These are phyloP conservation scores for Podospora bellae-mahoneyi DNA, from an alignment of 495 filamentous ascomycete species.

Conservation along the genomic window DNA sequence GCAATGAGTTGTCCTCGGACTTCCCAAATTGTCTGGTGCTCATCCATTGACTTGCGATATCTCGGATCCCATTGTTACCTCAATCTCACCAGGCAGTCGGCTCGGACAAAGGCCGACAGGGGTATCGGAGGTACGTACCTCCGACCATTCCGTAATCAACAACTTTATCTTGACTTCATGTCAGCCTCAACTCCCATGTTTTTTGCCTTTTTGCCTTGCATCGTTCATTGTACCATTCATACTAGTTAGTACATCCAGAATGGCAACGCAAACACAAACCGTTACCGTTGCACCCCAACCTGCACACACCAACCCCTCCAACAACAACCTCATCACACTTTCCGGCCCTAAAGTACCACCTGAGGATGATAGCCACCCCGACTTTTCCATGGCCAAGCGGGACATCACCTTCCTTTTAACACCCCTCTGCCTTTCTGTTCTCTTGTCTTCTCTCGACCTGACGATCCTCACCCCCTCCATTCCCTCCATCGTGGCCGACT, in stretches of 20 bases:
- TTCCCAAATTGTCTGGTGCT: too few species aligned
- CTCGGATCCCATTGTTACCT: not conserved
- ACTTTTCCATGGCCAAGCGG: not conserved
- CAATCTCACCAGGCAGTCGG: not conserved
- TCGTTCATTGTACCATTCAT: not conserved
- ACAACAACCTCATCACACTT: not conserved
- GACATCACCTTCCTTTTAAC: constrained; percentile 27
- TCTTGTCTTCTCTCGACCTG: constrained; percentile 46
- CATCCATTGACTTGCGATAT: too few species aligned
- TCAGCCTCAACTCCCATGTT: not conserved
- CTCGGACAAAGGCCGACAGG: not conserved
- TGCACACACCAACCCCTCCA: not conserved
- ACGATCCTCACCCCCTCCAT: constrained; percentile 31
- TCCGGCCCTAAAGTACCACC: not conserved
- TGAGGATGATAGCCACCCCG: not conserved
- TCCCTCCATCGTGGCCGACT: constrained; percentile 57
- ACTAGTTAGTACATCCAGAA: not conserved
- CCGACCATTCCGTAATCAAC: not conserved
- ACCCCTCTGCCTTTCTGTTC: constrained; percentile 44
- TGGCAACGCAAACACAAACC: not conserved
- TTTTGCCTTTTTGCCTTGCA: not conserved
- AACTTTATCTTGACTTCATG: not conserved
- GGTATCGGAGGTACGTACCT: not conserved
- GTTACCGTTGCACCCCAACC: not conserved
- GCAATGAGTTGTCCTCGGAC: too few species aligned